These are phyloP conservation scores for Neofusicoccum umdonicola DNA, from an alignment of 2,329 filamentous ascomycete species.

Conservation along the genomic window DNA sequence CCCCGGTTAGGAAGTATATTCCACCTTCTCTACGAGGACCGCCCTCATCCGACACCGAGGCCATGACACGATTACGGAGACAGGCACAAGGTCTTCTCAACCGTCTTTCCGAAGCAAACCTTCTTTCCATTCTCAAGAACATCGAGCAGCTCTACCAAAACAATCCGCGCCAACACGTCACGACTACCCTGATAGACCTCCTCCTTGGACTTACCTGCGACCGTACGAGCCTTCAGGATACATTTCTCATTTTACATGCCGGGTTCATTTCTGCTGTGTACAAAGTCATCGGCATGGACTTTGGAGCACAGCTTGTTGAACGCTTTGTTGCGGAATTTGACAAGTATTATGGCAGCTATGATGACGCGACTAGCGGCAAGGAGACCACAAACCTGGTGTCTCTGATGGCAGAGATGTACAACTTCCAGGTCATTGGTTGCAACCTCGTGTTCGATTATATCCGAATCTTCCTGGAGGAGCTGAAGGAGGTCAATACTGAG, in stretches of 20 bases:
- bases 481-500: slow-evolving; percentile 86
- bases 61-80: slow-evolving; percentile 66
- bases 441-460: slow-evolving; percentile 90
- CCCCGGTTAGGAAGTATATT: slow-evolving; percentile 69
- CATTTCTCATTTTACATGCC: slow-evolving; percentile 85
- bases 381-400: slow-evolving; percentile 74
- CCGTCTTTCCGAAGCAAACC: slow-evolving; percentile 85
- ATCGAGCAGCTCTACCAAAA: slow-evolving; percentile 80
- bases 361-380: slow-evolving; percentile 50
- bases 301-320: slow-evolving; percentile 83
- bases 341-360: slow-evolving; percentile 54
- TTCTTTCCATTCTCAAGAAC: slow-evolving; percentile 78
- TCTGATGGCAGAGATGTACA: slow-evolving; percentile 83
- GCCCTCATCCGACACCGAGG: slow-evolving; percentile 63
- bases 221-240: slow-evolving; percentile 74
- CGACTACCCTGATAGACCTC: slow-evolving; percentile 72
- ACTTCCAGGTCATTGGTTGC: slow-evolving; percentile 81
- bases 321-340: slow-evolving; percentile 74
- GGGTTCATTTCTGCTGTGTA: slow-evolving; percentile 88
- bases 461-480: slow-evolving; percentile 67
- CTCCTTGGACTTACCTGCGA: slow-evolving; percentile 79
- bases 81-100: slow-evolving; percentile 89
- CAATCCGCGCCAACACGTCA: slow-evolving; percentile 85
- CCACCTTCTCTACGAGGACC: slow-evolving; percentile 77
- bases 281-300: slow-evolving; percentile 81